Base-by-base conservation (phyloP, 495 filamentous ascomycete species). In the Hypomontagnella monticulosa region DNA sequence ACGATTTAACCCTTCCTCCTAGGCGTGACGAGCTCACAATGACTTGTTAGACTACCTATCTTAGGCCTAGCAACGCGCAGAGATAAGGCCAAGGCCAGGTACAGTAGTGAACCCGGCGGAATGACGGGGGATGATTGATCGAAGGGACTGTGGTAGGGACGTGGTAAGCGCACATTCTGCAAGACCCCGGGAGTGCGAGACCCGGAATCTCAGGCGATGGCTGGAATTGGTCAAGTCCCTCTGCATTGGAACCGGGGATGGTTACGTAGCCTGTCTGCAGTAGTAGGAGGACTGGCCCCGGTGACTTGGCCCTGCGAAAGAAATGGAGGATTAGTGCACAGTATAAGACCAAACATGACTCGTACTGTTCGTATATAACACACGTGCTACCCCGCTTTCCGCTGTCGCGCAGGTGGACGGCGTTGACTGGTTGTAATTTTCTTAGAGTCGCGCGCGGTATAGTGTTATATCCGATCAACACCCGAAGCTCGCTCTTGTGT, bases 181-280 rank as follows among this genome's bases (percentile, higher is more conserved):
- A 66, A 61, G 49, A 60, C 56, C 63, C 57, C 44, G 61, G 61
- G 44, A 57, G 43, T 54, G 60, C 52, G 36, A 63, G 60, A 44
- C 43, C 36, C 60, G 51, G 60, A 57, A 50, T 20, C 40, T 43
- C 37, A 61, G 27, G 49, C 19, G 33, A 62, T 53, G 53, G 12
- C 16, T 67, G 57, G 64, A 67, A 67, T 62, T 67, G 58, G 64
- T 62, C 64, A 57, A 57, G 55, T 50, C 43, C 57, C 52, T 61
- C 57, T 67, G 63, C 52, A 61, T 32, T 51, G 63, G 51, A 67
- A 61, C 57, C 57, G 63, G 57, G 62, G 34, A 63, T 47, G 51
- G 38, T 63, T 57, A 54, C 54, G 61, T 58, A 47, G 38, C 18
- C 52, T 34, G 44, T 43, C 8, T 48, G 53, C 43, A 20, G 55